Evolutionary conservation across 1,139 yeast species (phyloP).

Genomic region (Diutina ranongensis): DNA sequence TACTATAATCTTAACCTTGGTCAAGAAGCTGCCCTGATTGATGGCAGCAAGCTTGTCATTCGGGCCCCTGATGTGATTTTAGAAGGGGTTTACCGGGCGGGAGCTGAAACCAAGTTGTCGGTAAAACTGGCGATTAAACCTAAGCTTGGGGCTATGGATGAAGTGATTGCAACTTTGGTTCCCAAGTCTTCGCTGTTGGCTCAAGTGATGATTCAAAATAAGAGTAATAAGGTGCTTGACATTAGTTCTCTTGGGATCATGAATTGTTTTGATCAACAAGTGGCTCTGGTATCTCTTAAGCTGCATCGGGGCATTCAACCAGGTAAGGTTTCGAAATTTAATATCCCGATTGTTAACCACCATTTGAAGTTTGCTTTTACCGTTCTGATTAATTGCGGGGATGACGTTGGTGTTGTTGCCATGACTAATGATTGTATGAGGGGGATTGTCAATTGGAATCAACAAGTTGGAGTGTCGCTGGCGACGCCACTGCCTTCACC

Average conservation of each 20-base stretch:
- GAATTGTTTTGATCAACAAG: neutral
- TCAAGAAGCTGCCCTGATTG: neutral
- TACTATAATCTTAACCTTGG: slow-evolving; percentile 2
- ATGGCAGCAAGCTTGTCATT: neutral
- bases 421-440: neutral
- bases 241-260: neutral
- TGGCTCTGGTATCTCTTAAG: slow-evolving; percentile 2
- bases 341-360: neutral
- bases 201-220: neutral
- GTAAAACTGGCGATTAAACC: neutral
- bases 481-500: neutral
- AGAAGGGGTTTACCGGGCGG: slow-evolving; percentile 1
- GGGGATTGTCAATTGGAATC: neutral
- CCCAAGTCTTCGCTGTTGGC: neutral
- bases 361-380: neutral
- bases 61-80: neutral
- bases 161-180: neutral
- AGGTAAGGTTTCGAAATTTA: neutral
- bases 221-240: neutral
- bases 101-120: neutral
- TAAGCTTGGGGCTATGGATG: neutral
- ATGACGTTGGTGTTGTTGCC: neutral
- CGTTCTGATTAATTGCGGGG: neutral
- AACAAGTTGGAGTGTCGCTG: neutral
- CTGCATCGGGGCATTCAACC: neutral